Base-by-base conservation (phyloP, 768 basidiomycete genomes). In the Holtermanniella nyarrowii region DNA sequence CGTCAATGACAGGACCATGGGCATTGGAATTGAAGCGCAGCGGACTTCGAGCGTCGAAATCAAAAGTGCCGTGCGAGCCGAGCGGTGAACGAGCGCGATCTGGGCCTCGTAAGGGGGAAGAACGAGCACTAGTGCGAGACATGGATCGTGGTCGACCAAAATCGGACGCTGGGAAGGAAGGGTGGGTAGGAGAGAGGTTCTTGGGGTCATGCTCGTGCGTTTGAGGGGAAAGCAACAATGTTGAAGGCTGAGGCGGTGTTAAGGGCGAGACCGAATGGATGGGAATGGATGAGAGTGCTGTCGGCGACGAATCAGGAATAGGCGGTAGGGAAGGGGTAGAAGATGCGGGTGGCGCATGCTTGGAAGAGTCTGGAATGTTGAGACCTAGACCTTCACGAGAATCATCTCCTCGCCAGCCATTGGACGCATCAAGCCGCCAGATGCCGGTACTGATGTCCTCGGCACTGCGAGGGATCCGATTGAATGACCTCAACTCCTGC, bases 251-350 rank as follows among this genome's bases (percentile, higher is more conserved):
- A 46, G 14, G 13, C 21, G 20, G 43, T 21, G 44, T 26, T 18
- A 25, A 10, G 16, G 45, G 37, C 24, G 4, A 26, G 3, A 37
- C 23, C 44, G 7, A 37, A 16, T 37, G 31, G 31, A 37, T 37
- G 10, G 31, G 31, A 7, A 37, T 7, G 7, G 31, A 7, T 37
- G 7, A 16, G 10, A 37, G 31, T 7, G 31, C 7, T 7, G 46
- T 26, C 1, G 62, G 62, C 13, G 62, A 60, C 3, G 50, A 49
- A 46, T 61, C 62, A 1, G 62, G 62, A 16, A 64, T 64, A 3
- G 59, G 57, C 42, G 58, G 57, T 20, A 61, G 49, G 12, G 52
- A 46, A 3, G 60, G 59, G 22, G 43, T 37, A 14, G 53, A 52
- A 2, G 54, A 49, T 3, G 54, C 52, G 25, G 44, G 56, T 4